phyloP scores from a whole-genome alignment of 75 land plant genomes.

The Isoetes taiwanensis region DNA sequence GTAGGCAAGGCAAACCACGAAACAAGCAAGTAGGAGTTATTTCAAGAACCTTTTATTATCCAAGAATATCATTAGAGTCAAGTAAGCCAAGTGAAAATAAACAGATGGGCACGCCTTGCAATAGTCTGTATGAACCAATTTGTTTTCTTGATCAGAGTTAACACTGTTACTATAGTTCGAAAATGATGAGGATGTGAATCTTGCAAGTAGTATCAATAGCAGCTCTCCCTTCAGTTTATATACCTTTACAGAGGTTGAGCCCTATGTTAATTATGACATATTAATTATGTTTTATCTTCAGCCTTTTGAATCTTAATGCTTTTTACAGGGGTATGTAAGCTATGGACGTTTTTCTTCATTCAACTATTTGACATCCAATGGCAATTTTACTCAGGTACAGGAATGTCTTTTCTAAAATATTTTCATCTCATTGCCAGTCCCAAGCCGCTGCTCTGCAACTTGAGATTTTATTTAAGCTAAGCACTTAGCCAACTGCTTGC shows the following conservation, averaged over 20 bases:
- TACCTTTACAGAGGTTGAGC: neutral
- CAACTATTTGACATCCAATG: conserved; percentile 36
- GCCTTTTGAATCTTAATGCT: neutral
- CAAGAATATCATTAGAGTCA: too few relatives aligned
- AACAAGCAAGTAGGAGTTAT: too few relatives aligned
- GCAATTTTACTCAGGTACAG: conserved; percentile 41
- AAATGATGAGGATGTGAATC: too few relatives aligned
- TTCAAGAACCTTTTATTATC: too few relatives aligned
- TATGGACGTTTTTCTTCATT: conserved; percentile 47
- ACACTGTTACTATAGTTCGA: too few relatives aligned
- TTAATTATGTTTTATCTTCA: neutral
- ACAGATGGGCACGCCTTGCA: too few relatives aligned
- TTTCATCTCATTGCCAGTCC: neutral
- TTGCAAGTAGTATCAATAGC: neutral
- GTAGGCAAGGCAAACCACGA: too few relatives aligned
- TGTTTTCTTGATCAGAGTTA: too few relatives aligned
- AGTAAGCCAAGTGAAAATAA: too few relatives aligned
- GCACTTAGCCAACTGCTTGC: conserved; percentile 32
- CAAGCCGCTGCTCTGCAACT: conserved; percentile 20
- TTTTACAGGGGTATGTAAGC: conserved; percentile 42
- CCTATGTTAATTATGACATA: conserved; percentile 10
- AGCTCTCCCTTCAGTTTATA: neutral
- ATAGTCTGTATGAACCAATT: too few relatives aligned
- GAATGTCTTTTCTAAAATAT: conserved; percentile 20
- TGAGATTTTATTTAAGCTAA: conserved; percentile 29